Evolutionary conservation across 2,329 filamentous ascomycete genomes (phyloP).

Genomic region (Orbilia oligospora): DNA sequence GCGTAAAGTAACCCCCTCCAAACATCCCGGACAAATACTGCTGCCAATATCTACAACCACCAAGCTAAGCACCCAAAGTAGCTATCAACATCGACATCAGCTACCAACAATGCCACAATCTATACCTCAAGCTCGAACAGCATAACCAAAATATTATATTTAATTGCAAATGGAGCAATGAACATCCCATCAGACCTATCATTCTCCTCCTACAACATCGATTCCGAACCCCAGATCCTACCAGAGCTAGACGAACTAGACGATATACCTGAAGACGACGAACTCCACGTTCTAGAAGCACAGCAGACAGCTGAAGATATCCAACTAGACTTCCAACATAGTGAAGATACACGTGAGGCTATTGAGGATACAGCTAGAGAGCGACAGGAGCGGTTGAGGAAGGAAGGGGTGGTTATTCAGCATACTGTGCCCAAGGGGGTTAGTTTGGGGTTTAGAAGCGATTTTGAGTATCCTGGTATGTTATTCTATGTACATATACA

Average conservation of each 20-base stretch:
- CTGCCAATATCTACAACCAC: neutral
- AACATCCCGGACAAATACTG: neutral
- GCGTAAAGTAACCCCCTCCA: slow-evolving; percentile 39
- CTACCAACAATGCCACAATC: neutral
- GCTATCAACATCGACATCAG: neutral
- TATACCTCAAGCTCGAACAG: neutral
- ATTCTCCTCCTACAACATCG: slow-evolving; percentile 48
- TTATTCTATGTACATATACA: too few relatives aligned
- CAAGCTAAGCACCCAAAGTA: too few relatives aligned
- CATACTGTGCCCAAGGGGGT: slow-evolving; percentile 70
- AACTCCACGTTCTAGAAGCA: slow-evolving; percentile 25
- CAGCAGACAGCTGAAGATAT: slow-evolving; percentile 17
- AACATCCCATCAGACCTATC: slow-evolving; percentile 55
- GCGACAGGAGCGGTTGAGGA: slow-evolving; percentile 67
- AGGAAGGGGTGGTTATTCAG: slow-evolving; percentile 70
- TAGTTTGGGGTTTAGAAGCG: slow-evolving; percentile 70
- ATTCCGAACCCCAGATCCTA: slow-evolving; percentile 35
- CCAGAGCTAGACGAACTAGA: slow-evolving; percentile 42
- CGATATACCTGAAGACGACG: slow-evolving; percentile 58
- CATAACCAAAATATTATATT: too few relatives aligned
- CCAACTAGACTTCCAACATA: slow-evolving; percentile 25
- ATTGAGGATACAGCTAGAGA: slow-evolving; percentile 68
- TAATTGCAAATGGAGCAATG: slow-evolving; percentile 42
- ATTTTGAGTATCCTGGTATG: slow-evolving; percentile 67
- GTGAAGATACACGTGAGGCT: slow-evolving; percentile 69